A percentile compares a stretch with the other conserved stretches of the same genome.
phyloP scores from a whole-genome alignment of 2,329 filamentous ascomycete species.

The Penicillium italicum region DNA sequence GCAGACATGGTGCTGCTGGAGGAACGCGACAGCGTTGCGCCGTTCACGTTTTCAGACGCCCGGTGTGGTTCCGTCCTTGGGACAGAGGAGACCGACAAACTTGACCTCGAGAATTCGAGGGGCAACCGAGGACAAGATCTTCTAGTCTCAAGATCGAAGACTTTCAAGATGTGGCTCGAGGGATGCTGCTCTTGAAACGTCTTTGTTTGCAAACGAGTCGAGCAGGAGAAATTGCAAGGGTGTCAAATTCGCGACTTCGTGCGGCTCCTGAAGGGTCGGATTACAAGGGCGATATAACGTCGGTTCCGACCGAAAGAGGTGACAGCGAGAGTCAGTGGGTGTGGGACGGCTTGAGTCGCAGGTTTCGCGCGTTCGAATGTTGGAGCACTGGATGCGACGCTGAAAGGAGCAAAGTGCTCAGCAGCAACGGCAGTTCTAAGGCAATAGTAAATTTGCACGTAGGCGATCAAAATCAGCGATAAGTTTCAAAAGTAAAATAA shows the following conservation, averaged over 20 bases:
- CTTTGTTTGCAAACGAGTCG: background rate
- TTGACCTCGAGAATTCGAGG: background rate
- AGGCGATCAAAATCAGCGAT: slow-evolving; percentile 6
- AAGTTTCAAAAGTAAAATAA: slow-evolving; percentile 6
- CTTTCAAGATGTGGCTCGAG: background rate
- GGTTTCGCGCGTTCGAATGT: slow-evolving; percentile 17
- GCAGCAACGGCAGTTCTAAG: background rate
- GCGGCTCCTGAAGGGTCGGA: background rate
- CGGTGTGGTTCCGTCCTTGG: background rate
- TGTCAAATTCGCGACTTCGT: background rate
- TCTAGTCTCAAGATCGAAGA: background rate
- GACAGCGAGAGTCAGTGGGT: background rate
- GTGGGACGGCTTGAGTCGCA: background rate
- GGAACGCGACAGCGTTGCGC: background rate
- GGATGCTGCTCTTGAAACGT: slow-evolving; percentile 6
- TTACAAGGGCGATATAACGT: background rate
- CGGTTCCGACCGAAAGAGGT: background rate
- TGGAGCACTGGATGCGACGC: slow-evolving; percentile 12
- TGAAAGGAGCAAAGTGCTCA: background rate
- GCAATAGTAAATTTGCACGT: background rate
- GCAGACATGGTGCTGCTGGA: slow-evolving; percentile 19
- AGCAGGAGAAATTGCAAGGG: background rate
- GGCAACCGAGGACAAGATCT: background rate
- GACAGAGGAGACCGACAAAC: background rate
- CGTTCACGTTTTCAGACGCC: background rate